Evolutionary conservation across 176 grass and related monocot genomes (phyloP).

Genomic region (Avena eriantha): DNA sequence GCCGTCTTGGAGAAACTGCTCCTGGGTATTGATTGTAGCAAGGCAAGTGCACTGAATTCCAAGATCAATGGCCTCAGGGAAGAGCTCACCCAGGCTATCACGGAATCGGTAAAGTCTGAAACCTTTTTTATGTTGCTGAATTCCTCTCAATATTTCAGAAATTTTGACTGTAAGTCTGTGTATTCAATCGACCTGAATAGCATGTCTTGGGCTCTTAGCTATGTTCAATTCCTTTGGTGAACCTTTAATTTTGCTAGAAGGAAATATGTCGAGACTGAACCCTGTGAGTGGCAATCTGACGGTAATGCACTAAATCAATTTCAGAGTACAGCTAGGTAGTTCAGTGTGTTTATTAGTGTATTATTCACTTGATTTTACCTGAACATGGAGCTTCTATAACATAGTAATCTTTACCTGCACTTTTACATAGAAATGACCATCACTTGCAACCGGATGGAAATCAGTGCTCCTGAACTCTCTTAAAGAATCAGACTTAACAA

Average conservation of each 20-base stretch:
- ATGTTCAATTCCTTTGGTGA: neutral
- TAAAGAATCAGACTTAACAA: slow-evolving; percentile 57
- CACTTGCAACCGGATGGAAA: slow-evolving; percentile 49
- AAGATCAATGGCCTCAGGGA: slow-evolving; percentile 44
- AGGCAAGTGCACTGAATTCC: slow-evolving; percentile 36
- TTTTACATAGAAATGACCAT: slow-evolving; percentile 65
- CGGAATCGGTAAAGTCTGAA: slow-evolving; percentile 3
- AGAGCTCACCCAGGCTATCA: slow-evolving; percentile 32
- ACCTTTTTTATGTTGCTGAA: neutral
- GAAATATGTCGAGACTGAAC: neutral
- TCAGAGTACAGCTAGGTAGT: too few species aligned
- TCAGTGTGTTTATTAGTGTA: too few species aligned
- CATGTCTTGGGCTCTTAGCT: neutral
- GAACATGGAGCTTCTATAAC: too few species aligned
- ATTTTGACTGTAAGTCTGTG: neutral
- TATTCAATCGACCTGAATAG: neutral
- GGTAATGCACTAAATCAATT: too few species aligned
- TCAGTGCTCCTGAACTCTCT: slow-evolving; percentile 61
- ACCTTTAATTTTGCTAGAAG: neutral
- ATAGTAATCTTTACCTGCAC: slow-evolving; percentile 52
- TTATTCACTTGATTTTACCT: too few species aligned
- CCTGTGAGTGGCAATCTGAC: neutral
- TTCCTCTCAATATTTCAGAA: neutral
- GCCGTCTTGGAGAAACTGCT: slow-evolving; percentile 25
- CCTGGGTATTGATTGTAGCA: slow-evolving; percentile 11